Percentiles rank a stretch among this genome's conserved stretches.
These are phyloP conservation scores for Nigrospora sphaerica DNA, from an alignment of 2,329 filamentous ascomycete genomes.

Conservation along the genomic window DNA sequence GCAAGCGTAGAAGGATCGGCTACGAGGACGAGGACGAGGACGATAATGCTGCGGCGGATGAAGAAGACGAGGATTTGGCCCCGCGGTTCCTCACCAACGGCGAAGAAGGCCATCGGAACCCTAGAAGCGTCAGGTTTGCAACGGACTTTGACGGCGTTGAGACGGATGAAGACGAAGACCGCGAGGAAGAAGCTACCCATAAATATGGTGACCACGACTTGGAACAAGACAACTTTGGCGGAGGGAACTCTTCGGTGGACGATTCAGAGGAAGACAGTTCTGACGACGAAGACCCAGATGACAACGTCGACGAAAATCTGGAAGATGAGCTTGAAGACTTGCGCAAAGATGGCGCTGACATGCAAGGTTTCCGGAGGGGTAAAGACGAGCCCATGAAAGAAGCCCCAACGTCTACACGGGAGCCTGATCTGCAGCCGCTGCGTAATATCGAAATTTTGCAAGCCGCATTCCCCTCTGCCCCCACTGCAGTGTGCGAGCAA, in stretches of 20 bases:
- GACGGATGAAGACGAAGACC: constrained; percentile 13
- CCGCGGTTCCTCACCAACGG: constrained; percentile 25
- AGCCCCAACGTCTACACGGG: not conserved
- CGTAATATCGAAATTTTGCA: constrained; percentile 30
- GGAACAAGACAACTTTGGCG: not conserved
- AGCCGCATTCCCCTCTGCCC: constrained; percentile 34
- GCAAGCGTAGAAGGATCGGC: constrained; percentile 56
- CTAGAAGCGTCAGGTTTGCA: constrained; percentile 16
- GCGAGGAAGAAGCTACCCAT: not conserved
- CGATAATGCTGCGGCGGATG: constrained; percentile 14
- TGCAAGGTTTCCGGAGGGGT: not conserved
- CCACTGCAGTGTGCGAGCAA: constrained; percentile 25
- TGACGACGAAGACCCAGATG: constrained; percentile 6
- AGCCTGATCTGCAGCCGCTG: constrained; percentile 11
- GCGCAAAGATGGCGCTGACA: constrained; percentile 27
- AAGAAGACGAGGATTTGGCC: constrained; percentile 18
- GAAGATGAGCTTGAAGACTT: constrained; percentile 36
- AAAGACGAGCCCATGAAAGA: not conserved
- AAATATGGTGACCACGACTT: not conserved
- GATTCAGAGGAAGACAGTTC: not conserved
- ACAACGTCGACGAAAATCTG: constrained; percentile 24
- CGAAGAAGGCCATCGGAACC: constrained; percentile 11
- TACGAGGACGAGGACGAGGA: constrained; percentile 27
- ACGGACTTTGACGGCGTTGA: constrained; percentile 26
- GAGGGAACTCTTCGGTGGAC: not conserved